phyloP scores from a whole-genome alignment of 768 basidiomycete genomes.

The Suillus placidus region DNA sequence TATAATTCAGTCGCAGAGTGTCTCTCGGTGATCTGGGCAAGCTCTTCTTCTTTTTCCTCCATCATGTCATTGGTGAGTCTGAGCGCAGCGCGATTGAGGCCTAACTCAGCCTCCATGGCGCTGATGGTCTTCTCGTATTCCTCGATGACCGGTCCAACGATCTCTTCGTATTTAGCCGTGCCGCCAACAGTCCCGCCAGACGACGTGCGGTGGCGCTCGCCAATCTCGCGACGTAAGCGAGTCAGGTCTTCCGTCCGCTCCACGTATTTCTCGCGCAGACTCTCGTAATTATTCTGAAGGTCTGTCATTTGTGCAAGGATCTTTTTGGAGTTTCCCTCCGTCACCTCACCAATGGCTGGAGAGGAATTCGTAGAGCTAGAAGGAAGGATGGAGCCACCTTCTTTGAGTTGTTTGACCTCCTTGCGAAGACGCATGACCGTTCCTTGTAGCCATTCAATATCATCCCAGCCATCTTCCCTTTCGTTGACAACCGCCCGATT shows the following conservation, averaged over 20 bases:
- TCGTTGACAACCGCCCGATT: slow-evolving; percentile 91
- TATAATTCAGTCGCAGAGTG: slow-evolving; percentile 83
- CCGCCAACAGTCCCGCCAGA: slow-evolving; percentile 63
- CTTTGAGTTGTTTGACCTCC: slow-evolving; percentile 82
- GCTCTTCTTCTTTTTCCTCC: slow-evolving; percentile 87
- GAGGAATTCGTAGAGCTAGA: slow-evolving; percentile 34
- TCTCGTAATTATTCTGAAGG: slow-evolving; percentile 84
- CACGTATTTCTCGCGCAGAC: slow-evolving; percentile 80
- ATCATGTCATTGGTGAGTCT: slow-evolving; percentile 91
- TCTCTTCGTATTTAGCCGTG: slow-evolving; percentile 84
- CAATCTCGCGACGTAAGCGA: slow-evolving; percentile 74
- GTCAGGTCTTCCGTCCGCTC: slow-evolving; percentile 90
- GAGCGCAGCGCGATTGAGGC: slow-evolving; percentile 82
- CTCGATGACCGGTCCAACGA: slow-evolving; percentile 96
- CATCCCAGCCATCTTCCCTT: slow-evolving; percentile 98
- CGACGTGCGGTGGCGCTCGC: slow-evolving; percentile 67
- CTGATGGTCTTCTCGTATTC: slow-evolving; percentile 98
- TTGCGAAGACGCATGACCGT: slow-evolving; percentile 83
- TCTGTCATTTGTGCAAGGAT: slow-evolving; percentile 81
- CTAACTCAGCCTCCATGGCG: slow-evolving; percentile 92
- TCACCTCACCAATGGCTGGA: slow-evolving; percentile 31
- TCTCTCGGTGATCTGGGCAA: slow-evolving; percentile 63
- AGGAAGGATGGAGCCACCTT: slow-evolving; percentile 46
- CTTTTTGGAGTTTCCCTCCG: slow-evolving; percentile 72
- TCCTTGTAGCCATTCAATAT: slow-evolving; percentile 93